Percentiles rank a stretch among this genome's conserved stretches.
These are phyloP conservation scores for Yamadazyma mexicana DNA, from an alignment of 1,139 yeast species.

Conservation along the genomic window DNA sequence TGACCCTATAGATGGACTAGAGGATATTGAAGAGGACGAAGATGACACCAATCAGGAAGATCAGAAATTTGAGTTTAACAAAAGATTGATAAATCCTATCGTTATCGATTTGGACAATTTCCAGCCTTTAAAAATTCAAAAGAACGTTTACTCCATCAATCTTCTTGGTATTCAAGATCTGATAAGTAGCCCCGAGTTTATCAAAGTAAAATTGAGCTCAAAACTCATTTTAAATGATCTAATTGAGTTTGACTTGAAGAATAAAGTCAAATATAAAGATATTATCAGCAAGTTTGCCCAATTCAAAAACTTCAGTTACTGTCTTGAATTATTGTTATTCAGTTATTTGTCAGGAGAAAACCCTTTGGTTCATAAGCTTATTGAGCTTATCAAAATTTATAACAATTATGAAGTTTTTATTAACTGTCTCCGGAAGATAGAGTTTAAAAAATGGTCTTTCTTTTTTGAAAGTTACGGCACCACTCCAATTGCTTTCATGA, in stretches of 20 bases:
- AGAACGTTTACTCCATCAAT: slow-evolving; percentile 20
- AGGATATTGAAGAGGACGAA: slow-evolving; percentile 20
- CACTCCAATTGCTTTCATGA: slow-evolving; percentile 43
- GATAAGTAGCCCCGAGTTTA: slow-evolving; percentile 19
- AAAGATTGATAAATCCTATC: slow-evolving; percentile 26
- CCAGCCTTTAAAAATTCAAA: slow-evolving; percentile 29
- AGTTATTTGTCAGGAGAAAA: slow-evolving; percentile 28
- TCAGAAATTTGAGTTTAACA: slow-evolving; percentile 5
- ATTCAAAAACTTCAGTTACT: slow-evolving; percentile 36
- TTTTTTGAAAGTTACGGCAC: slow-evolving; percentile 36
- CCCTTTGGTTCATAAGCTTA: slow-evolving; percentile 18
- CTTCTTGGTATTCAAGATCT: slow-evolving; percentile 37
- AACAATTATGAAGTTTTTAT: slow-evolving; percentile 36
- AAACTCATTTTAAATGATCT: slow-evolving; percentile 39
- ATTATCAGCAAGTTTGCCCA: slow-evolving; percentile 26
- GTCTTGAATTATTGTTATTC: slow-evolving; percentile 42
- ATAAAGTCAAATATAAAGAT: slow-evolving; percentile 17
- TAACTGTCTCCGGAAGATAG: slow-evolving; percentile 46
- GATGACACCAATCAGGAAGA: slow-evolving; percentile 3
- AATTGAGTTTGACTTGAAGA: slow-evolving; percentile 39
- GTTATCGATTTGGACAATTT: slow-evolving; percentile 26
- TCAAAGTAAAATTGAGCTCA: slow-evolving; percentile 29
- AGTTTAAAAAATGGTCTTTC: slow-evolving; percentile 39
- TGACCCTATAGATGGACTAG: slow-evolving; percentile 22
- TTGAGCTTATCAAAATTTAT: slow-evolving; percentile 30